These are phyloP conservation scores for Citrus mangshanensis DNA, from an alignment of 345 rosid genomes.

Conservation along the genomic window DNA sequence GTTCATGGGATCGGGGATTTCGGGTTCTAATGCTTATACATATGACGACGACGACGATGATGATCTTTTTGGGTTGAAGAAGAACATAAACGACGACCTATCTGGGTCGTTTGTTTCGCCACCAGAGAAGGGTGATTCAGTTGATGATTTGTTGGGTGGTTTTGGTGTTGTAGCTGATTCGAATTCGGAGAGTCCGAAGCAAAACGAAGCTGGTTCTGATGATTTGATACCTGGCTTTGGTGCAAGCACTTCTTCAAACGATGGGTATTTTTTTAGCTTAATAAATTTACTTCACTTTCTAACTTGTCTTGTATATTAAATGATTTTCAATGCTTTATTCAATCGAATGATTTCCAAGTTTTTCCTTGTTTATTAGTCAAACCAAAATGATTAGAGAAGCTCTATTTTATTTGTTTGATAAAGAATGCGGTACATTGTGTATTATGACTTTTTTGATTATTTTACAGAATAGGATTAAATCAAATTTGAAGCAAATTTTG, in stretches of 20 bases:
- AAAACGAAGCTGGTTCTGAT: conserved; percentile 40
- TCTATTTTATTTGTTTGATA: neutral
- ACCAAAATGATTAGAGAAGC: neutral
- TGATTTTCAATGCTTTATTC: neutral
- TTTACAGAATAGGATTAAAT: neutral
- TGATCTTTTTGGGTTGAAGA: conserved; percentile 43
- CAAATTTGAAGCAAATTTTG: neutral
- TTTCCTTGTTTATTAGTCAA: neutral
- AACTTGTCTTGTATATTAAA: neutral
- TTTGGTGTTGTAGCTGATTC: conserved; percentile 33
- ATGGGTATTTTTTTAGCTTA: conserved; percentile 36
- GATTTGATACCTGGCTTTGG: conserved; percentile 86
- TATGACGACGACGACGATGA: conserved; percentile 44
- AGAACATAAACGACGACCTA: conserved; percentile 27
- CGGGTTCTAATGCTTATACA: conserved; percentile 29
- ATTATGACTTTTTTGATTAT: neutral
- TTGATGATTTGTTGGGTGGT: conserved; percentile 63
- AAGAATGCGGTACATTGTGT: neutral
- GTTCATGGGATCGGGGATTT: conserved; percentile 32
- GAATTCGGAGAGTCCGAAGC: conserved; percentile 23
- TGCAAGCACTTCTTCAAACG: conserved; percentile 30
- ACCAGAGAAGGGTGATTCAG: conserved; percentile 27
- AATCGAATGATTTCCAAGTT: neutral
- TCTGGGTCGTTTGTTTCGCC: conserved; percentile 51
- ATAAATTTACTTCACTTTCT: neutral